Evolutionary conservation across 495 filamentous ascomycete species (phyloP).

Genomic region (Pseudomonodictys pantanalensis): DNA sequence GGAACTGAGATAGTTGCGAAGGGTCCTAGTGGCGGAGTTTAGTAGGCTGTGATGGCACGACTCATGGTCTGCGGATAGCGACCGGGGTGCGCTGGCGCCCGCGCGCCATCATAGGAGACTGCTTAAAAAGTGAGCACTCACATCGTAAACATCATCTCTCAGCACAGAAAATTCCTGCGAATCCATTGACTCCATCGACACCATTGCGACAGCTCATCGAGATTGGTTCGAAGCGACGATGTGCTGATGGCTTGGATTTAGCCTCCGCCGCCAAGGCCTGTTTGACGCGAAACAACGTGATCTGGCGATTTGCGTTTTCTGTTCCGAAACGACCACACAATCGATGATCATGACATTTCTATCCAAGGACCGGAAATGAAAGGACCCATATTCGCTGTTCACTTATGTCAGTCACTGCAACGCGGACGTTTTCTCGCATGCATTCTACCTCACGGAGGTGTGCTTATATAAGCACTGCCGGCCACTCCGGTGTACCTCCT

Average conservation of each 20-base stretch:
- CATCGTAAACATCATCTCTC: constrained; percentile 24
- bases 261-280: too few relatives aligned
- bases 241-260: constrained; percentile 6
- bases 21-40: constrained; percentile 21
- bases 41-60: background rate
- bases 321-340: too few relatives aligned
- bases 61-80: constrained; percentile 21
- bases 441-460: too few relatives aligned
- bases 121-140: constrained; percentile 17
- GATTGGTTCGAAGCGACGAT: background rate
- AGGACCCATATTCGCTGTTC: background rate
- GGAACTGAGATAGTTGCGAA: constrained; percentile 26
- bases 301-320: too few relatives aligned
- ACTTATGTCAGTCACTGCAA: too few relatives aligned
- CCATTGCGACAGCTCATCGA: constrained; percentile 12
- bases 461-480: too few relatives aligned
- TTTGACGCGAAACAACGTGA: too few relatives aligned
- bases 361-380: too few relatives aligned
- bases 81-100: constrained; percentile 16
- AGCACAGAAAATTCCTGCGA: constrained; percentile 21
- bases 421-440: too few relatives aligned
- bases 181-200: background rate
- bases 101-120: constrained; percentile 4
- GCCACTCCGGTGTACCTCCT: too few relatives aligned
- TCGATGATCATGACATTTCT: too few relatives aligned